Conservation (phyloP, 352 stramenopile genomes). For the Phytophthora hibernalis region DNA sequence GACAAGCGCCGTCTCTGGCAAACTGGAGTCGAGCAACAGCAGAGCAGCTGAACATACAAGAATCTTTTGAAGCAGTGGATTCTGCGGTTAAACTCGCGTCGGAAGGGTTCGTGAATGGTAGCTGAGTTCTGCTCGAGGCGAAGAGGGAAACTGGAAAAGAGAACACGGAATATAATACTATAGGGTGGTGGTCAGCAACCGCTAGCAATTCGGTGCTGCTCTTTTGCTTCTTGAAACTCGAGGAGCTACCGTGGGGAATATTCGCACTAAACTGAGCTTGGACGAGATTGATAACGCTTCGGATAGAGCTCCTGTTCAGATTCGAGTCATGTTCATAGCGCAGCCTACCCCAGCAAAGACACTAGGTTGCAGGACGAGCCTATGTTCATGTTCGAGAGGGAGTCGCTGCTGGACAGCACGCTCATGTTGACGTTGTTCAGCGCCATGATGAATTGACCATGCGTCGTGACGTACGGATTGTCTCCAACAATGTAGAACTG, state of each 20-base stretch:
- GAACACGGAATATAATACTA: slow-evolving; percentile 58
- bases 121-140: slow-evolving; percentile 15
- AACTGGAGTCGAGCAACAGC: slow-evolving; percentile 6
- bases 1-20: slow-evolving; percentile 18
- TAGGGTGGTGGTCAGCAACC: slow-evolving; percentile 37
- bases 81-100: neutral
- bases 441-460: slow-evolving; percentile 42
- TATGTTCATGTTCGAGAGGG: slow-evolving; percentile 26
- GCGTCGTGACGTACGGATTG: slow-evolving; percentile 50
- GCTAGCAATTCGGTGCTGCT: slow-evolving; percentile 20
- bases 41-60: neutral
- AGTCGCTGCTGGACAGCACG: slow-evolving; percentile 28
- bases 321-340: no score
- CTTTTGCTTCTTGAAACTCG: slow-evolving; percentile 20
- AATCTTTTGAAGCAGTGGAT: neutral
- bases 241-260: neutral
- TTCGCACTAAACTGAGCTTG: neutral
- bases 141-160: slow-evolving; percentile 22
- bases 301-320: no score
- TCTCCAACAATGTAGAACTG: slow-evolving; percentile 66
- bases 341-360: slow-evolving; percentile 21
- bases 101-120: slow-evolving; percentile 5
- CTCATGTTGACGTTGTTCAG: slow-evolving; percentile 61
- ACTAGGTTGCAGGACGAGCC: slow-evolving; percentile 21
- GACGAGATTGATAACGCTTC: no score